These are phyloP conservation scores for Claviceps arundinis DNA, from an alignment of 2,329 filamentous ascomycete genomes.

Conservation along the genomic window DNA sequence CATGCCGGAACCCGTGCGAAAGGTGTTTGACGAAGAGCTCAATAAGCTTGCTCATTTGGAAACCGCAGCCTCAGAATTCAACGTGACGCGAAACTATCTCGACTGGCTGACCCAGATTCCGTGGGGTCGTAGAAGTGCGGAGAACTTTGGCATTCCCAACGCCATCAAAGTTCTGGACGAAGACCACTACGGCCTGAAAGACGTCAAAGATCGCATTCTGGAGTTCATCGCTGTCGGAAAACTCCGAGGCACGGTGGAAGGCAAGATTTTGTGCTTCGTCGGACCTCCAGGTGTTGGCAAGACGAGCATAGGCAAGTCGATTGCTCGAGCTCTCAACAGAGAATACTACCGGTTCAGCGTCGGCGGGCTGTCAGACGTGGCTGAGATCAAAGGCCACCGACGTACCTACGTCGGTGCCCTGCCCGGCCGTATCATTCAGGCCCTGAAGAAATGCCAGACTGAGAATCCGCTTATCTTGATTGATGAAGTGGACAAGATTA, in stretches of 20 bases:
- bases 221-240: constrained; percentile 99
- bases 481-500: constrained; percentile 97
- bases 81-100: constrained; percentile 94
- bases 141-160: constrained; percentile 92
- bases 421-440: constrained; percentile 93
- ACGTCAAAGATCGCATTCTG: constrained; percentile 95
- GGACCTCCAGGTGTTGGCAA: constrained; percentile 96
- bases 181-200: constrained; percentile 92
- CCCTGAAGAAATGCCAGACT: constrained; percentile 96
- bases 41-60: constrained; percentile 95
- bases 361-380: constrained; percentile 90
- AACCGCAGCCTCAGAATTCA: constrained; percentile 93
- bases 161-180: constrained; percentile 85
- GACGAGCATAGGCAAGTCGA: constrained; percentile 97
- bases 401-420: constrained; percentile 93
- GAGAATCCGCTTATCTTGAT: constrained; percentile 95
- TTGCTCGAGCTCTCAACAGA: constrained; percentile 83
- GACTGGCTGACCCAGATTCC: constrained; percentile 98
- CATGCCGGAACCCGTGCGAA: constrained; percentile 93
- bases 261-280: constrained; percentile 96
- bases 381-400: constrained; percentile 95
- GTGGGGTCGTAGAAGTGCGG: constrained; percentile 87
- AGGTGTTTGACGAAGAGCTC: constrained; percentile 95
- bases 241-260: constrained; percentile 89
- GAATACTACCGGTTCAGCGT: constrained; percentile 99